Conservation (phyloP, 805 yeast species). For the Suhomyces tanzawaensis region DNA sequence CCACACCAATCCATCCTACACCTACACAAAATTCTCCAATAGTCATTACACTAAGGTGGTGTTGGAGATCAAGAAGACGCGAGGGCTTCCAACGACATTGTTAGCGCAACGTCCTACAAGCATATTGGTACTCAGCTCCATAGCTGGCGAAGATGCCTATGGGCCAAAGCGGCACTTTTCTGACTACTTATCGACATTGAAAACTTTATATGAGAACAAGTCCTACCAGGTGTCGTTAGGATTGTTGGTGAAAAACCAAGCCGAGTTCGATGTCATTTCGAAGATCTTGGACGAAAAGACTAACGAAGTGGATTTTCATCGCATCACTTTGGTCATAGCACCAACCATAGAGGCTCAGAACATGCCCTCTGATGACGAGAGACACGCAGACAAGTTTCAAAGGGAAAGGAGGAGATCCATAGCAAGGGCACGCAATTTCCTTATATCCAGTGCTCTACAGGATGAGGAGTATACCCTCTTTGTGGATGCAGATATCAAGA, state of each 20-base stretch:
- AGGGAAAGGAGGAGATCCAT: slow-evolving; percentile 33
- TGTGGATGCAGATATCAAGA: slow-evolving; percentile 35
- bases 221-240: slow-evolving; percentile 20
- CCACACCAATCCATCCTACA: too few species aligned
- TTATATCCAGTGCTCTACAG: slow-evolving; percentile 24
- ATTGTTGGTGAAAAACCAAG: slow-evolving; percentile 28
- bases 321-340: slow-evolving; percentile 30
- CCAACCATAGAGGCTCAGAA: slow-evolving; percentile 31
- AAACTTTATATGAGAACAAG: slow-evolving; percentile 12
- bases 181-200: slow-evolving; percentile 32
- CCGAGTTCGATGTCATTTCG: slow-evolving; percentile 22
- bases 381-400: slow-evolving; percentile 31
- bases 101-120: background rate
- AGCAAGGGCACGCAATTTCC: slow-evolving; percentile 38
- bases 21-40: background rate
- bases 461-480: slow-evolving; percentile 34
- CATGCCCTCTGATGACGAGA: slow-evolving; percentile 16
- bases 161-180: slow-evolving; percentile 32
- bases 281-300: slow-evolving; percentile 16
- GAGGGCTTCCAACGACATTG: background rate
- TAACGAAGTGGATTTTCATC: background rate
- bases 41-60: slow-evolving; percentile 1
- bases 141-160: slow-evolving; percentile 18
- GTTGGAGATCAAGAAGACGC: background rate
- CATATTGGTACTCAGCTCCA: slow-evolving; percentile 3